A percentile compares a stretch with the other conserved stretches of the same genome.
phyloP scores from a whole-genome alignment of 2,329 filamentous ascomycete genomes.

The Colletotrichum abscissum region DNA sequence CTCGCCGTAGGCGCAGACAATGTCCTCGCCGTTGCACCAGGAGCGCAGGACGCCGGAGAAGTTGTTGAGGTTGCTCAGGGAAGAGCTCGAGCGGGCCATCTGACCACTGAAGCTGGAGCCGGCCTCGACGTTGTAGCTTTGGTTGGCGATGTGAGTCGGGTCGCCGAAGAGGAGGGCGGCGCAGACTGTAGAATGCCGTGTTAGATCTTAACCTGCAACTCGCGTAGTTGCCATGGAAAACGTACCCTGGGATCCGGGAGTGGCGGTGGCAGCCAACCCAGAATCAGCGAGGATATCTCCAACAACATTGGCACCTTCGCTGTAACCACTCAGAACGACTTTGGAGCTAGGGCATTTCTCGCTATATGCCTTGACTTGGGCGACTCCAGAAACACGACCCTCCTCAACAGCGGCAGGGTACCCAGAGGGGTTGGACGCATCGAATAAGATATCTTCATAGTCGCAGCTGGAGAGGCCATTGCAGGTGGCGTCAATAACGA shows the following conservation, averaged over 20 bases:
- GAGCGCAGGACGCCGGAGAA: conserved; percentile 38
- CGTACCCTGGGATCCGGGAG: conserved; percentile 47
- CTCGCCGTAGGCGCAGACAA: conserved; percentile 51
- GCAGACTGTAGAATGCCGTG: conserved; percentile 38
- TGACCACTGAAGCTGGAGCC: conserved; percentile 37
- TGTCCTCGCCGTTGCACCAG: conserved; percentile 51
- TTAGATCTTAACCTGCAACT: not conserved
- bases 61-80: conserved; percentile 21
- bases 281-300: conserved; percentile 48
- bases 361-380: conserved; percentile 52
- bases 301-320: conserved; percentile 52
- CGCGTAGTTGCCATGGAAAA: not conserved
- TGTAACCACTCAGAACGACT: conserved; percentile 54
- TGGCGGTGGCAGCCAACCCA: conserved; percentile 40
- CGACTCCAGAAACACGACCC: conserved; percentile 47
- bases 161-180: conserved; percentile 49
- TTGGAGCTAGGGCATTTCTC: conserved; percentile 51
- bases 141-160: conserved; percentile 46
- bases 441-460: conserved; percentile 46
- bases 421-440: conserved; percentile 41
- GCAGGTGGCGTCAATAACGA: conserved; percentile 43
- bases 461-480: conserved; percentile 42
- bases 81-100: conserved; percentile 27
- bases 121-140: conserved; percentile 46
- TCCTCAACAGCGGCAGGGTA: conserved; percentile 52